A percentile compares a stretch with the other conserved stretches of the same genome.
Conservation (phyloP, 108 stramenopile genomes). For the Fragilariopsis cylindrus region DNA sequence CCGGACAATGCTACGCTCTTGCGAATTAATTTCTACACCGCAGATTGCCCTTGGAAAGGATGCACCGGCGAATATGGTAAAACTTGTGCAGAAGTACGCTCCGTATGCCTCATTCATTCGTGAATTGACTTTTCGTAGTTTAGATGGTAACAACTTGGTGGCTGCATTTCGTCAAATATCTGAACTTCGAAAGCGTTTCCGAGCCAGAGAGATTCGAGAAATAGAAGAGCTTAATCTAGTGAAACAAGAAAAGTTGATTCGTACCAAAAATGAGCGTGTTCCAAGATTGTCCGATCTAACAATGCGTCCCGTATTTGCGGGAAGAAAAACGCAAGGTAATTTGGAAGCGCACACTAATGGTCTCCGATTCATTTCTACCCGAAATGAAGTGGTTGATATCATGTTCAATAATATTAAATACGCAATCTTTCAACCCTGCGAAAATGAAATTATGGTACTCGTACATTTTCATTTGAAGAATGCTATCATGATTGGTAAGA, state of each 20-base stretch:
- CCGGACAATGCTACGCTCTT: conserved; percentile 88
- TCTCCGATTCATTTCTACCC: conserved; percentile 93
- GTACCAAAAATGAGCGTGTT: conserved; percentile 85
- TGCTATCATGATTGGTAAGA: conserved; percentile 98
- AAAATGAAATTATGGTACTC: conserved; percentile 95
- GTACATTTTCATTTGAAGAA: conserved; percentile 98
- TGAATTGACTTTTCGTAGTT: conserved; percentile 93
- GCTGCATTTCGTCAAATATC: conserved; percentile 94
- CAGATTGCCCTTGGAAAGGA: conserved; percentile 95
- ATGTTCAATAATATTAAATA: conserved; percentile 98
- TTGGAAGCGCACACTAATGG: conserved; percentile 98
- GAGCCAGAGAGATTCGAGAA: conserved; percentile 78
- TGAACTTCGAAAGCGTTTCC: conserved; percentile 93
- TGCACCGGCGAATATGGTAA: conserved; percentile 85
- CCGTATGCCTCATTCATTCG: conserved; percentile 92
- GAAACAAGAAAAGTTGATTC: conserved; percentile 93
- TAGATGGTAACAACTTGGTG: conserved; percentile 91
- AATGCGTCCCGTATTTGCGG: conserved; percentile 95
- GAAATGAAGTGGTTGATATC: conserved; percentile 93
- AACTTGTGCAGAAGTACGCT: conserved; percentile 93
- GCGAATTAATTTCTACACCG: conserved; percentile 96
- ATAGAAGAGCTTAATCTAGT: conserved; percentile 94
- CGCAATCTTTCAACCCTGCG: conserved; percentile 97
- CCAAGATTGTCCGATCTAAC: conserved; percentile 96
- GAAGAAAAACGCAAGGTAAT: conserved; percentile 94